phyloP scores from a whole-genome alignment of 768 basidiomycete genomes.

The Thelephora ganbajun region DNA sequence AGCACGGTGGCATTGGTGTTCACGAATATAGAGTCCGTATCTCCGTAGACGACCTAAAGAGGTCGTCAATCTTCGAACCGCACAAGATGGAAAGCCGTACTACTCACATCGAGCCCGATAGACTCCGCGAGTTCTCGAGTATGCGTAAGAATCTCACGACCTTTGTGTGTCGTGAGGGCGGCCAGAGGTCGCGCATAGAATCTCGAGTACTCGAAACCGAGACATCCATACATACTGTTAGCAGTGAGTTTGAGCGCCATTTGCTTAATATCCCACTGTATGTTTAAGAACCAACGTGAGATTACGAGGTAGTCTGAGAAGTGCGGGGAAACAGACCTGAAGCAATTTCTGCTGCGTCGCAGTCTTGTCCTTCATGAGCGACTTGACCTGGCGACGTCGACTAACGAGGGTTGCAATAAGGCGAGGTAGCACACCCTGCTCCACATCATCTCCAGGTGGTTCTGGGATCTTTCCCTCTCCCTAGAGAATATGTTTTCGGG shows the following conservation, averaged over 20 bases:
- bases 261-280: constrained; percentile 92
- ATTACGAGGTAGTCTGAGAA: neutral
- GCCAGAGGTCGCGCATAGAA: constrained; percentile 97
- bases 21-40: constrained; percentile 97
- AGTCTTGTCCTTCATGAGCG: constrained; percentile 81
- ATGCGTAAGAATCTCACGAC: constrained; percentile 90
- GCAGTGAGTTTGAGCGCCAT: constrained; percentile 95
- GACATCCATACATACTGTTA: constrained; percentile 99
- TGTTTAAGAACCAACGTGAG: neutral
- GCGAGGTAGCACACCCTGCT: constrained; percentile 87
- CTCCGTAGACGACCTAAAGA: constrained; percentile 88
- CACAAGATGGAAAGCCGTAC: neutral
- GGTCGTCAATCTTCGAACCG: neutral
- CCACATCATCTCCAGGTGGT: constrained; percentile 54
- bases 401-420: constrained; percentile 95
- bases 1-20: constrained; percentile 90
- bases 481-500: neutral
- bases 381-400: constrained; percentile 82
- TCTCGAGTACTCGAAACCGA: constrained; percentile 92
- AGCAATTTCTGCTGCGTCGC: constrained; percentile 61
- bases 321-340: constrained; percentile 40
- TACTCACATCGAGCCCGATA: constrained; percentile 71
- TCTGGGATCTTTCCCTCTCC: constrained; percentile 84
- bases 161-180: constrained; percentile 93
- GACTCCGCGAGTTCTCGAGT: constrained; percentile 88